Percentiles rank a stretch among this genome's conserved stretches.
Evolutionary conservation across 495 filamentous ascomycete genomes (phyloP).

Genomic region (Aspergillus bertholletiae): DNA sequence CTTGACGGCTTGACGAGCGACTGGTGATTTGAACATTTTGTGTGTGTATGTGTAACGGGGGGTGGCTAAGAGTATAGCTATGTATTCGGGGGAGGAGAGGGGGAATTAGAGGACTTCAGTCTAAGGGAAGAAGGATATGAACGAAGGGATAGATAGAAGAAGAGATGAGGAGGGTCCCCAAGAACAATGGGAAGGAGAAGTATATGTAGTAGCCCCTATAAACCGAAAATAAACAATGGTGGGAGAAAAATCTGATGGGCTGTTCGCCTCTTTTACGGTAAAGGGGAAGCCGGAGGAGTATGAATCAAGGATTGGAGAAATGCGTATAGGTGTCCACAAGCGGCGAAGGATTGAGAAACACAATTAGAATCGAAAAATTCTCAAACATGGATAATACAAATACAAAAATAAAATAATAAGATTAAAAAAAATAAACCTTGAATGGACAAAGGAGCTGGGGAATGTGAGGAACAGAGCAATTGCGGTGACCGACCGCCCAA

Average conservation of each 20-base stretch:
- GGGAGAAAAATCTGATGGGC: not conserved
- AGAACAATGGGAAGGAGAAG: not conserved
- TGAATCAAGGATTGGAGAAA: not conserved
- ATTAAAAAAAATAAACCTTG: not conserved
- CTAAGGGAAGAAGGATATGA: not conserved
- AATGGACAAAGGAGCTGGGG: constrained; percentile 11
- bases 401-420: not conserved
- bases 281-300: not conserved
- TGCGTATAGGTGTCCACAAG: constrained; percentile 10
- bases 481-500: constrained; percentile 18
- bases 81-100: not conserved
- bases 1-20: constrained; percentile 28
- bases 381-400: constrained; percentile 8
- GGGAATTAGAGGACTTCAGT: not conserved
- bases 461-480: constrained; percentile 16
- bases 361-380: too few relatives aligned
- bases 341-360: constrained; percentile 9
- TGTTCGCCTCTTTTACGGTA: not conserved
- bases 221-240: not conserved
- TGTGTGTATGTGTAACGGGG: not conserved
- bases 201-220: constrained; percentile 2
- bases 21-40: constrained; percentile 33
- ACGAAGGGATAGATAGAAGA: not conserved
- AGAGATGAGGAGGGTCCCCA: not conserved
- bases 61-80: not conserved